These are phyloP conservation scores for Linanthus parryae DNA, from an alignment of 148 eudicot species.

Conservation along the genomic window DNA sequence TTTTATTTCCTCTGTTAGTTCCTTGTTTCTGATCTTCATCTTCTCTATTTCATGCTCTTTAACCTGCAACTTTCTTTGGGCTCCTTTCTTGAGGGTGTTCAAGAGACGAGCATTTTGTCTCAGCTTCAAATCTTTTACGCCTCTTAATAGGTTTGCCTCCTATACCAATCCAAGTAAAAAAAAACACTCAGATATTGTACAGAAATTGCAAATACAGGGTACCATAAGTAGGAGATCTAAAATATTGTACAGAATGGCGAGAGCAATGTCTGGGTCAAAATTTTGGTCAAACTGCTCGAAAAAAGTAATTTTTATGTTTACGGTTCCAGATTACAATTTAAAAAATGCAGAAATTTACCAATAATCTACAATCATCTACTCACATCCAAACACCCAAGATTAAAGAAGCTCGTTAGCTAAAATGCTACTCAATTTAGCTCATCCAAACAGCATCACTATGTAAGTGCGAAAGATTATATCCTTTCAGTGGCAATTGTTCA, in stretches of 20 bases:
- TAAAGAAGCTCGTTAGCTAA: too few relatives aligned
- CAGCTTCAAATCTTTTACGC: constrained; percentile 28
- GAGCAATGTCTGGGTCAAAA: neutral
- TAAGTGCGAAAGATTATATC: too few relatives aligned
- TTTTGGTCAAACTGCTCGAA: neutral
- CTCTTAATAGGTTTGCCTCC: constrained; percentile 38
- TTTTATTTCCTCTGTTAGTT: constrained; percentile 26
- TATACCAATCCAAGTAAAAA: too few relatives aligned
- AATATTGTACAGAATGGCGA: neutral
- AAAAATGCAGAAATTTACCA: too few relatives aligned
- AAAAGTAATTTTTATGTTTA: neutral
- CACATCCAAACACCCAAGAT: too few relatives aligned
- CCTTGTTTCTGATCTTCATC: constrained; percentile 37
- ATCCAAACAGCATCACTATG: too few relatives aligned
- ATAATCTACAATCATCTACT: too few relatives aligned
- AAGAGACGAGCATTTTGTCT: constrained; percentile 27
- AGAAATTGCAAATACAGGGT: neutral
- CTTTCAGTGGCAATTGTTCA: too few relatives aligned
- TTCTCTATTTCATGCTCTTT: constrained; percentile 38
- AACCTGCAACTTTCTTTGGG: constrained; percentile 22
- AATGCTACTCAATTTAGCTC: too few relatives aligned
- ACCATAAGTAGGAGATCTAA: neutral
- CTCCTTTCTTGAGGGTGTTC: constrained; percentile 29
- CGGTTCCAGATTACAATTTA: neutral
- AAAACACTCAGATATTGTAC: too few relatives aligned